Conservation (phyloP, 1,284 basidiomycete species). For the Psilocybe mexicana region DNA sequence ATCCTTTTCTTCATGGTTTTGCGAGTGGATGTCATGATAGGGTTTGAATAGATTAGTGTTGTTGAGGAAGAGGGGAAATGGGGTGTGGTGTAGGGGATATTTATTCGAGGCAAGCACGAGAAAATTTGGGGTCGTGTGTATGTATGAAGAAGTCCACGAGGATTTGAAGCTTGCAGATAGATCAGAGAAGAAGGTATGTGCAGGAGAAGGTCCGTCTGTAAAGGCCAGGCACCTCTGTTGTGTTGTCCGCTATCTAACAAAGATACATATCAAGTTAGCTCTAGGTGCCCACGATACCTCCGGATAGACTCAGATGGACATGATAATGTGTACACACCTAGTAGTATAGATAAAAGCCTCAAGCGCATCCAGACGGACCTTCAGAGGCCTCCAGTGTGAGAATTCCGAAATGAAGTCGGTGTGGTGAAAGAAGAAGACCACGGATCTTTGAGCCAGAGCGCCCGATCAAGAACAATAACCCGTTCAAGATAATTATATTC, state of each 20-base stretch:
- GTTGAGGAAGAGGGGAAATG: background rate
- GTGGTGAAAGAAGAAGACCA: conserved; percentile 1
- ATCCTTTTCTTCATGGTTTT: conserved; percentile 11
- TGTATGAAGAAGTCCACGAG: conserved; percentile 12
- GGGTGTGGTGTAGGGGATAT: background rate
- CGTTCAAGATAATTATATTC: too few relatives aligned
- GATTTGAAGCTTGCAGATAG: background rate
- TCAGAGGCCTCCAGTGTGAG: background rate
- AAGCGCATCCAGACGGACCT: background rate
- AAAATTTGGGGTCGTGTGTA: background rate
- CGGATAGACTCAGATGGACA: conserved; percentile 3
- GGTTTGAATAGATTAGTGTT: background rate
- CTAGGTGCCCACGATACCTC: conserved; percentile 4
- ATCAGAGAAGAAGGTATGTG: background rate
- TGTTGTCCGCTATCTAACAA: background rate
- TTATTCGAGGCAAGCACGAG: conserved; percentile 5
- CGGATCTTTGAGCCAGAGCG: conserved; percentile 3
- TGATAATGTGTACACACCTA: conserved; percentile 1
- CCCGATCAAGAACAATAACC: background rate
- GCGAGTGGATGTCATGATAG: background rate
- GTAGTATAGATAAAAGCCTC: background rate
- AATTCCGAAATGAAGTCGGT: too few relatives aligned
- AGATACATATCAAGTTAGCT: background rate
- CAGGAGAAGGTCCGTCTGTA: background rate
- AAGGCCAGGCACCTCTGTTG: conserved; percentile 10